These are phyloP conservation scores for Henckelia pumila DNA, from an alignment of 257 asterid species.

Conservation along the genomic window DNA sequence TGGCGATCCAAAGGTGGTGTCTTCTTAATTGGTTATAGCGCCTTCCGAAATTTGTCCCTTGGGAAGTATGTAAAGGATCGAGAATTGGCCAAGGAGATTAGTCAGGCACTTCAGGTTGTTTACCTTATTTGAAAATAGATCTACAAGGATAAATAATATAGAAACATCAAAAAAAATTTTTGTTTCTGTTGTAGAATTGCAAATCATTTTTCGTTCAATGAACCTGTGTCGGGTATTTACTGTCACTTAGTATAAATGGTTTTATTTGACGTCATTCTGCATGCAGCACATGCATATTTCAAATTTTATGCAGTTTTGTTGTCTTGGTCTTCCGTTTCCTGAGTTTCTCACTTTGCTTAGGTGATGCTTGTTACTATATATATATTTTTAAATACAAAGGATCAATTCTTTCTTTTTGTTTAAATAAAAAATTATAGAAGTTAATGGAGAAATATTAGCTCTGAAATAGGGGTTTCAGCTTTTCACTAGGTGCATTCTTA, in stretches of 20 bases:
- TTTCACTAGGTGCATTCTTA: not conserved
- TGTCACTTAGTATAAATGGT: not conserved
- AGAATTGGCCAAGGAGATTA: constrained; percentile 70
- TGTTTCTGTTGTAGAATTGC: not conserved
- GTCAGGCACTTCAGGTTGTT: constrained; percentile 76
- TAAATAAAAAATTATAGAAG: no score
- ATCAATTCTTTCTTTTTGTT: not conserved
- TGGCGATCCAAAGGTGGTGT: constrained; percentile 93
- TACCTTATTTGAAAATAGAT: constrained; percentile 24
- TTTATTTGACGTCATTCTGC: not conserved
- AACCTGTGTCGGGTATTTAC: constrained; percentile 9
- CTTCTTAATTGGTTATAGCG: constrained; percentile 81
- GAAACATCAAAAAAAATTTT: constrained; percentile 4
- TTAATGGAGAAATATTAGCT: not conserved
- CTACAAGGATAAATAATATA: constrained; percentile 15
- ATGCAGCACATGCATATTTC: not conserved
- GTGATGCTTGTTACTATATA: not conserved
- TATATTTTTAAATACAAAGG: not conserved
- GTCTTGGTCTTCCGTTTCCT: not conserved
- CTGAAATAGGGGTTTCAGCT: not conserved
- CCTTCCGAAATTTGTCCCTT: constrained; percentile 83
- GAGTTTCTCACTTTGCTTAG: not conserved
- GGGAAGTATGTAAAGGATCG: constrained; percentile 92
- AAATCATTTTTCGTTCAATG: not conserved
- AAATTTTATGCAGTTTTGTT: constrained; percentile 12